Base-by-base conservation (phyloP, 2,329 filamentous ascomycete genomes). In the Colletotrichum navitas region DNA sequence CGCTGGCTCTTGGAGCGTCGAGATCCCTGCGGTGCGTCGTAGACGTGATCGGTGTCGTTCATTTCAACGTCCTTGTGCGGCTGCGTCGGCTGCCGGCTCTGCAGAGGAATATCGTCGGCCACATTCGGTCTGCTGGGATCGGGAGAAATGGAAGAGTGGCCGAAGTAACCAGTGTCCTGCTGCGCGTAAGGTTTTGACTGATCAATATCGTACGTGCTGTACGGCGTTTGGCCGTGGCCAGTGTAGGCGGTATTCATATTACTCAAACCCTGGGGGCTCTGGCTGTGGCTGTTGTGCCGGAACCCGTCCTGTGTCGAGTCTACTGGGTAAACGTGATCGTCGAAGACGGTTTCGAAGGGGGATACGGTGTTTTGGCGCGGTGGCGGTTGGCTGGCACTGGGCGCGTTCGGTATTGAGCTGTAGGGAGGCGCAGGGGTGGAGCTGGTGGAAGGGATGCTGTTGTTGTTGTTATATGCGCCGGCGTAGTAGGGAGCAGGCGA, bases 301-400 rank as follows among this genome's bases (percentile, higher is more conserved):
- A 74, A 74, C 14, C 71, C 72, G 73, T 74, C 64, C 64, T 74
- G 73, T 1, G 71, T 76, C n/a, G 85, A 81, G 76, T 85, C 85
- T 62, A 86, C 83, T 67, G 90, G 89, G 77, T 93, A 92, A 68
- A 87, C 85, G 81, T 90, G 85, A 79, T 93, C 91, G 80, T 92
- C 90, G 79, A 92, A 92, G 67, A 90, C 88, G 59, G 87, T 88
- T 66, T 90, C 88, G 78, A 92, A 92, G 12, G 91, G 90, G 26
- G 89, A 87, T 24, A 87, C 76, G 76, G 82, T 75, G 58, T 78
- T 80, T 34, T 79, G 80, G 68, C 80, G 78, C 43, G 79, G 78
- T 61, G 80, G 81, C 36, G 79, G 79, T 58, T 77, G 64, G 12
- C 41, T 66, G 66, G 68, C 66, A 45, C 67, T 65, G 45, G 59